Base-by-base conservation (phyloP, 768 basidiomycete species). In the Trametes cingulata region DNA sequence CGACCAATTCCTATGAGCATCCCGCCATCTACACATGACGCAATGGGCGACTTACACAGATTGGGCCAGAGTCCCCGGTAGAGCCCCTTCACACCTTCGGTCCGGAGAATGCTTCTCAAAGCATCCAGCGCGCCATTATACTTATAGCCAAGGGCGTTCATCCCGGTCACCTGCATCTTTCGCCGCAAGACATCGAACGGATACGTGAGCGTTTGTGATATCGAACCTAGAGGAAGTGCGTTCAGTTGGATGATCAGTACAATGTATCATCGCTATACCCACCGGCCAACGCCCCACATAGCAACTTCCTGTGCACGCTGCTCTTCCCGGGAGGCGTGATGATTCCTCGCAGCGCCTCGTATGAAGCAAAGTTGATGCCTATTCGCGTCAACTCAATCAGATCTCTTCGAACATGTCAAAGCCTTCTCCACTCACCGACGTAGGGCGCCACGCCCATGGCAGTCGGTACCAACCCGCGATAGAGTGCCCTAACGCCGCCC, bases 91-190 rank as follows among this genome's bases (percentile, higher is more conserved):
- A 90, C 57, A 3, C 95, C 95, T 71, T 98, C 95, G 1, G 79
- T 79, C 37, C 76, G 81, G 15, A 93, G 41, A 47, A 93, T 93
- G 52, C 81, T 80, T 58, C 71, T 72, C 64, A 95, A 73, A 9
- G 92, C 94, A 71, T 95, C 88, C 35, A 93, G 58, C 6, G 93
- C 95, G 9, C 92, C 91, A 42, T 75, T 85, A 74, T 94, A 95
- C 73, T 86, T 85, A 65, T 85, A 76, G 46, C 81, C 80, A 61
- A 84, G 70, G 13, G 74, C 70, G 25, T 80, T 77, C 86, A 95
- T 88, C 13, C 93, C 93, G 6, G 85, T 82, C 60, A 96, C 91
- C 73, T 98, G 96, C 89, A 98, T 94, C 80, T 98, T 96, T 61
- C 96, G 82, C 47, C 96, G 82, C 59, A 98, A 74, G 6, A 98